A percentile compares a stretch with the other conserved stretches of the same genome.
phyloP scores from a whole-genome alignment of 192 early-diverging fungal species.

The Backusella morwellensis region DNA sequence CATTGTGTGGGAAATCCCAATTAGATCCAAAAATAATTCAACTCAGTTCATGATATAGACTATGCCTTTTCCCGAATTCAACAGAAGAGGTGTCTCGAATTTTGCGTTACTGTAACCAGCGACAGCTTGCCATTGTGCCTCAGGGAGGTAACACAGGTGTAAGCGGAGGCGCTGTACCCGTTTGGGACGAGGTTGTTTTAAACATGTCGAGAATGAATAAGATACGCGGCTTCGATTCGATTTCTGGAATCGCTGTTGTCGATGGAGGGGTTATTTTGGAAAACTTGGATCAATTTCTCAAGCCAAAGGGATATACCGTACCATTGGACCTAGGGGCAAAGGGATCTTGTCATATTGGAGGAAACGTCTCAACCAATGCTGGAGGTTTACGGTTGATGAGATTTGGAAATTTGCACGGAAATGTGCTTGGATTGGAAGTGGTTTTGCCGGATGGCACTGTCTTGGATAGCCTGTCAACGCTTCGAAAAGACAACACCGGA shows the following conservation, averaged over 20 bases:
- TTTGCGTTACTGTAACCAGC: constrained; percentile 80
- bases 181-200: constrained; percentile 93
- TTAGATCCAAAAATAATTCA: neutral
- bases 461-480: constrained; percentile 71
- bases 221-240: constrained; percentile 62
- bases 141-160: constrained; percentile 98
- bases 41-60: constrained; percentile 9
- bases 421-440: constrained; percentile 90
- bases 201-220: constrained; percentile 75
- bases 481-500: constrained; percentile 98
- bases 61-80: constrained; percentile 83
- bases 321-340: constrained; percentile 89
- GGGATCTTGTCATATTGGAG: constrained; percentile 91
- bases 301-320: constrained; percentile 79
- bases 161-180: constrained; percentile 90
- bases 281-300: constrained; percentile 78
- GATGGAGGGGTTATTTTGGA: constrained; percentile 94
- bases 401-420: constrained; percentile 93
- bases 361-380: constrained; percentile 96
- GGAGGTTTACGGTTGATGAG: constrained; percentile 91
- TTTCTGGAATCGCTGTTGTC: constrained; percentile 77
- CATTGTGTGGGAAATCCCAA: neutral
- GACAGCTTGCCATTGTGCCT: constrained; percentile 87
- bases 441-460: constrained; percentile 89
- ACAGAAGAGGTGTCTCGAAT: constrained; percentile 80